Base-by-base conservation (phyloP, 202 grass and related monocot genomes). In the Bolboschoenoplectus hybrid region DNA sequence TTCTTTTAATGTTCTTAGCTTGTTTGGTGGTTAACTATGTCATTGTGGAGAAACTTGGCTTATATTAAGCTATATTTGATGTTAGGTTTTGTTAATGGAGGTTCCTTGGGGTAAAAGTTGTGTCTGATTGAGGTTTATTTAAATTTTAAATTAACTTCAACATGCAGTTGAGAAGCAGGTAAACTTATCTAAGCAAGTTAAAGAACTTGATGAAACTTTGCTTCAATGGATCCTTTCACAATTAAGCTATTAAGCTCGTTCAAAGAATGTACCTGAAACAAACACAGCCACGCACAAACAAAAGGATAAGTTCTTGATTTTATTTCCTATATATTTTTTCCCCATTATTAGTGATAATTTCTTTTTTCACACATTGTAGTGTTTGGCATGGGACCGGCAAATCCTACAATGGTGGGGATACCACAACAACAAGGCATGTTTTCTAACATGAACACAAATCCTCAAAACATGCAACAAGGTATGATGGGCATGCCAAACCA, bases 381-480 rank as follows among this genome's bases (percentile, higher is more conserved):
- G 97, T 98, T 92, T 20, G 86, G 89, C 12, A 92, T 98, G 92
- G 91, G 90, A 39, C 73, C 82, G 49, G 52, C 90, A 69, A 98
- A 96, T 72, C 86, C 90, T 75, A 74, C 41, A 75, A 90, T 98
- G 91, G 89, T 98, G 87, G 91, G 93, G 77, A 95, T 96, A 65
- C 91, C 91, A 75, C 94, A 94, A 69, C 95, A 95, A 80, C 95
- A 95, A 88, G 91, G 93, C 82, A 76, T 91, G 32, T 95, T 91
- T 47, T 89, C 89, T 16, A 97, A 93, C 61, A 90, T 97, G 82
- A 91, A 87, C 38, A 83, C 89, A 35, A 92, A 89, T 68, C 85
- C 86, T 40, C 96, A 94, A 67, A 96, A 86, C 77, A 64, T 98
- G 87, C 96, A 94, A 82, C 89, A 91, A 85, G 97, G 97, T n/a